Conservation (phyloP, 495 filamentous ascomycete genomes). For the Trichoderma reesei region DNA sequence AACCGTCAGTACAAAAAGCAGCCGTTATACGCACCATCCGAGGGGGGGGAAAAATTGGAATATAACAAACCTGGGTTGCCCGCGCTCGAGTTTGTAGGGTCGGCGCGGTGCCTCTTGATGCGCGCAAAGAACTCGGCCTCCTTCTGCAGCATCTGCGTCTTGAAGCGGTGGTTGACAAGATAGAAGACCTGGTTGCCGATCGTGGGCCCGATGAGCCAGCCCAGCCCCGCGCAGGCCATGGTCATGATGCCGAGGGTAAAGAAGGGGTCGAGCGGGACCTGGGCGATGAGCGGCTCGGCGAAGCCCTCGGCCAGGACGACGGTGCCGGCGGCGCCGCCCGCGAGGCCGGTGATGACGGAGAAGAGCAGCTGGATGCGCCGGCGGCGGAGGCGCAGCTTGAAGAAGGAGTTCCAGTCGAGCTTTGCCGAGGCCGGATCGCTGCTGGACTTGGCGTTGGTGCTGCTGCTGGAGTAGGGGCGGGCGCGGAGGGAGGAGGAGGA, state of each 20-base stretch:
- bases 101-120: conserved; percentile 82
- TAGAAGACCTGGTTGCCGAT: conserved; percentile 71
- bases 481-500: too few relatives aligned
- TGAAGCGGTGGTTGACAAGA: conserved; percentile 52
- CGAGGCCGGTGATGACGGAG: conserved; percentile 38
- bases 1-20: too few relatives aligned
- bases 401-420: conserved; percentile 90
- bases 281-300: conserved; percentile 55
- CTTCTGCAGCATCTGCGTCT: conserved; percentile 66
- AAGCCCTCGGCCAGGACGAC: conserved; percentile 52
- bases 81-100: conserved; percentile 53
- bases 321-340: conserved; percentile 53
- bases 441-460: too few relatives aligned
- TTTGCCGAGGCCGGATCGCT: too few relatives aligned
- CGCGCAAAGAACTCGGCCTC: conserved; percentile 84
- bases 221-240: conserved; percentile 58
- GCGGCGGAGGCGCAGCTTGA: conserved; percentile 74
- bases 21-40: conserved; percentile 6
- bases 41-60: conserved; percentile 1
- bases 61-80: conserved; percentile 46
- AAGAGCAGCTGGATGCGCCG: conserved; percentile 72
- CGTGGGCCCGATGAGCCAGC: conserved; percentile 80
- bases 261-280: conserved; percentile 74
- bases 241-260: conserved; percentile 71
- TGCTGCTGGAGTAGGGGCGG: too few relatives aligned